These are phyloP conservation scores for Aquanectria penicillioides DNA, from an alignment of 2,329 filamentous ascomycete genomes.

Conservation along the genomic window DNA sequence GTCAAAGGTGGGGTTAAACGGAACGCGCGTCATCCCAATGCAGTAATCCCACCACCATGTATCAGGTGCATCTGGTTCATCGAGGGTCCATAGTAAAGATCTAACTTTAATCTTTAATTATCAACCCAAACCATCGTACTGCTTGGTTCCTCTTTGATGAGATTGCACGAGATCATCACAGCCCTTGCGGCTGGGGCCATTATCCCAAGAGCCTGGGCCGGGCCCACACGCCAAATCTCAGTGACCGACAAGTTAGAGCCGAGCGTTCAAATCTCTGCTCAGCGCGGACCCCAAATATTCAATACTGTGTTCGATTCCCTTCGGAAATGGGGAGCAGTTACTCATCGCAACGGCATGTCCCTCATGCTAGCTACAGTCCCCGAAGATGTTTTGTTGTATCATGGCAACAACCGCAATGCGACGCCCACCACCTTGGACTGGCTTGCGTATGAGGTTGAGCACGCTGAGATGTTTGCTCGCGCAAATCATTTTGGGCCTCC, in stretches of 20 bases:
- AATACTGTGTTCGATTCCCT: slow-evolving; percentile 69
- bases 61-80: no score
- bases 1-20: no score
- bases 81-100: no score
- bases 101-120: no score
- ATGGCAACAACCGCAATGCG: slow-evolving; percentile 56
- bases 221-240: background rate
- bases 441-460: slow-evolving; percentile 72
- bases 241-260: background rate
- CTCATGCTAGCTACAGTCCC: slow-evolving; percentile 67
- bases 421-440: slow-evolving; percentile 63
- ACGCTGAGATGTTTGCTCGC: slow-evolving; percentile 65
- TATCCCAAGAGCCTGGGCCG: no score
- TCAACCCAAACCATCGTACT: no score
- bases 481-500: background rate
- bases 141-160: no score
- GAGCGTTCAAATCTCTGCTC: background rate
- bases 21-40: no score
- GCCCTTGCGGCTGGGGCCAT: no score
- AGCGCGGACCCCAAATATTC: slow-evolving; percentile 60
- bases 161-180: no score
- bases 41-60: no score
- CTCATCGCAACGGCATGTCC: slow-evolving; percentile 72
- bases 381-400: slow-evolving; percentile 64
- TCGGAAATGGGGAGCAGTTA: slow-evolving; percentile 69